These are phyloP conservation scores for Gaertneriomyces sp. DNA, from an alignment of 192 early-diverging fungal species.

Conservation along the genomic window DNA sequence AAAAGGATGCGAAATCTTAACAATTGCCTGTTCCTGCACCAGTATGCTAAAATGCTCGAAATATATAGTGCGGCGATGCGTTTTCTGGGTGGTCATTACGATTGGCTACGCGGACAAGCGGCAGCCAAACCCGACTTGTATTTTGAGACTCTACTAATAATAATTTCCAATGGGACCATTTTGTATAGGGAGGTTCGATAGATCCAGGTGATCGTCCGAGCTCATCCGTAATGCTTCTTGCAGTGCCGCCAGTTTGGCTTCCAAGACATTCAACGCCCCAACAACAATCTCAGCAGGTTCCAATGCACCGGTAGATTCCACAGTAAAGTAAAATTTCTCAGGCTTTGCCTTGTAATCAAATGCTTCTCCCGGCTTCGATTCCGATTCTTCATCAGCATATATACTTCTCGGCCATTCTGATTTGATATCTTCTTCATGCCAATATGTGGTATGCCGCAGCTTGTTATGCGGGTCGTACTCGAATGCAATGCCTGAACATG, in stretches of 20 bases:
- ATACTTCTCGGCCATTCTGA: conserved; percentile 72
- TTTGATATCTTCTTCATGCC: conserved; percentile 83
- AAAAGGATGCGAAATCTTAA: too few relatives aligned
- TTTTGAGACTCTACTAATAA: too few relatives aligned
- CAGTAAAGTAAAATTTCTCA: conserved; percentile 50
- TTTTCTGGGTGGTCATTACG: too few relatives aligned
- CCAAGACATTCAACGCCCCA: conserved; percentile 36
- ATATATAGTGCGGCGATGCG: too few relatives aligned
- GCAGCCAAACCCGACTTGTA: too few relatives aligned
- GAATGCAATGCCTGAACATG: conserved; percentile 81
- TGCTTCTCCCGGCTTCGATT: conserved; percentile 33
- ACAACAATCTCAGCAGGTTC: conserved; percentile 44
- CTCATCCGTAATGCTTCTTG: conserved; percentile 5
- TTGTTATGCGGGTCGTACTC: conserved; percentile 98
- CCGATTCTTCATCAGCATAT: conserved; percentile 39
- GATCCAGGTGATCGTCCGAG: too few relatives aligned
- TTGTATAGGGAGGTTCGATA: too few relatives aligned
- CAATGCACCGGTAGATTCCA: conserved; percentile 51
- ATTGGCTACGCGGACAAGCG: too few relatives aligned
- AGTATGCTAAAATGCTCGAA: too few relatives aligned
- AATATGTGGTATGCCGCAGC: conserved; percentile 84
- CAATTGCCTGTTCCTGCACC: too few relatives aligned
- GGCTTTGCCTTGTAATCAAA: conserved; percentile 58
- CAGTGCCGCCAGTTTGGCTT: conserved; percentile 39
- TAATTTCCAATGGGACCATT: too few relatives aligned